Evolutionary conservation across 768 basidiomycete genomes (phyloP), one percentile per base, ranked within the genome.

Genomic region (Saitozyma podzolica): DNA sequence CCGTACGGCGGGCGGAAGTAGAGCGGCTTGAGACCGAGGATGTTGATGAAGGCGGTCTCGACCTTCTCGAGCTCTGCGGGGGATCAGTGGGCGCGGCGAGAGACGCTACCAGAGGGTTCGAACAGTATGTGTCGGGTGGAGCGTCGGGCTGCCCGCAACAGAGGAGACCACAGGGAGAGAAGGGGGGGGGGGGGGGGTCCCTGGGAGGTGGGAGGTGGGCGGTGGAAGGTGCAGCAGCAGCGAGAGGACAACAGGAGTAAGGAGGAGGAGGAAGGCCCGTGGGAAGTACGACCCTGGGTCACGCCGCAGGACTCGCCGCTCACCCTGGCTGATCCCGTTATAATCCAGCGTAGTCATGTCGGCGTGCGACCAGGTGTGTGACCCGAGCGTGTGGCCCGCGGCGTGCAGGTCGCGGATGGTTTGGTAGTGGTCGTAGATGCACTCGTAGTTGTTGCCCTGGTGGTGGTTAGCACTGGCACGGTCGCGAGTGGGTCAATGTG

Each of bases 1-100:
- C 79, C 79, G 58, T 76, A 80, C 13, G 79, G 79, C 7, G 75
- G 75, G 49, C 79, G 65, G 69, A 78, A 78, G 67, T 75, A 76
- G 8, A 74, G 64, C 2, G 74, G 74, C 42, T 74, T 73, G 9
- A 77, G 56, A 29, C 77, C 78, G 0, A 80, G 67, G 50, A 80
- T 80, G 57, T 65, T 71, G 70, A 73, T 68, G 60, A 80, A 72
- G 8, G 78, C 78, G 5, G 65, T 52, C 61, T 78, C 78, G 56
- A 78, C 67, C 50, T 61, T 65, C 20, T 54, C 53, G 40, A 78
- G 74, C 48, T 78, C 75, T 72, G 48, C 39, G 40, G 17, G 19
- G 13, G 41, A n/a, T 58, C 52, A 48, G 54, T 53, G n/a, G 43
- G 54, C 14, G 41, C 37, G n/a, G 43, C 20, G 9, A 13, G 29